phyloP scores from a whole-genome alignment of 1,139 yeast genomes.

The Taphrina betulina region DNA sequence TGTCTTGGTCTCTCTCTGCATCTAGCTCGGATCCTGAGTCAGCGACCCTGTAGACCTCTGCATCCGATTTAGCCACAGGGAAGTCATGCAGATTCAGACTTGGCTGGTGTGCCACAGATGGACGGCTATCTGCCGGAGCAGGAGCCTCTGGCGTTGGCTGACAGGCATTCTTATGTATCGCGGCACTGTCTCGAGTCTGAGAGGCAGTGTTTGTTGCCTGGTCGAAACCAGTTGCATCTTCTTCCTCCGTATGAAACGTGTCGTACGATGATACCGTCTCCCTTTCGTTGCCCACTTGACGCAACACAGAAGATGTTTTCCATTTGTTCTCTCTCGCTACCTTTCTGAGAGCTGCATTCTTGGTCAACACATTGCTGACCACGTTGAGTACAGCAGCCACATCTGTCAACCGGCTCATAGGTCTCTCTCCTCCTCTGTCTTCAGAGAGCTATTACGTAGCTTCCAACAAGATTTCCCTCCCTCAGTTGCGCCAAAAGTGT shows the following conservation, averaged over 20 bases:
- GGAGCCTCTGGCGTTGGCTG: neutral
- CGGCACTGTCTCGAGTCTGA: too few species aligned
- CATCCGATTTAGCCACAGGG: too few species aligned
- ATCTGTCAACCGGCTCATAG: constrained; percentile 28
- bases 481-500: too few species aligned
- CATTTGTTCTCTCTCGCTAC: constrained; percentile 11
- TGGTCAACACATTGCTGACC: constrained; percentile 6
- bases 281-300: constrained; percentile 14
- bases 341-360: constrained; percentile 3
- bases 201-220: too few species aligned
- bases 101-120: too few species aligned
- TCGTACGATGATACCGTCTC: neutral
- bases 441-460: too few species aligned
- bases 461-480: too few species aligned
- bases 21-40: neutral
- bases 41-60: neutral
- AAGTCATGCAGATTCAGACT: neutral
- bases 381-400: constrained; percentile 17
- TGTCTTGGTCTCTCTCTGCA: neutral
- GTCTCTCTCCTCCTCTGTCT: too few species aligned
- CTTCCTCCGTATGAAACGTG: neutral
- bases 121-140: neutral
- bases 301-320: constrained; percentile 19
- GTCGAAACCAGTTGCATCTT: neutral
- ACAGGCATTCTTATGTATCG: neutral